Evolutionary conservation across 805 yeast species (phyloP), one percentile per base, ranked within the genome.

Genomic region (Candida orba): DNA sequence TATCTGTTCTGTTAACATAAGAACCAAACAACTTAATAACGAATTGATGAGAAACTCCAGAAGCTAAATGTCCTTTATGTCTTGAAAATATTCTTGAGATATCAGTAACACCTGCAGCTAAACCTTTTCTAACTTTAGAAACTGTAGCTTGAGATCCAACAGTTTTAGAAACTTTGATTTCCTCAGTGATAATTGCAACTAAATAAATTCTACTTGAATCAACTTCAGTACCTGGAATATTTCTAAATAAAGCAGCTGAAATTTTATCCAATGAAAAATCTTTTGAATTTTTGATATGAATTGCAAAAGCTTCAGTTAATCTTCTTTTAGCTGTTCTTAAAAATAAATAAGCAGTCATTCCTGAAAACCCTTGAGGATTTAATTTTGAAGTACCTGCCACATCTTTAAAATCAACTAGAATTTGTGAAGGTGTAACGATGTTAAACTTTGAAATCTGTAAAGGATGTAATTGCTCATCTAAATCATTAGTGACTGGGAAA

Each of bases 101-200:
- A 63, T 88, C 95, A 33, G 87, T 76, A 14, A 84, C 93, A 60
- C 96, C 96, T 4, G 89, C 90, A 33, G 91, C 93, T 14, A 88
- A 76, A 45, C 95, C 95, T 56, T 81, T 80, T 56, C 85, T 79
- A 39, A 83, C 73, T 37, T 67, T 58, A 30, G 30, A 18, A 13
- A 36, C 18, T 9, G 18, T 6, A 4, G 43, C 20, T 33, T 62
- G 60, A 18, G 76, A 39, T 27, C 47, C 49, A 13, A 43, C 31
- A 15, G 44, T 42, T n/a, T 47, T 49, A 30, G 52, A 42, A 38
- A 81, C 63, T 34, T 75, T 72, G 40, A 85, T 72, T 38, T 76
- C 79, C 60, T 88, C 95, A 7, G 84, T 81, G 44, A 88, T 65
- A 4, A 82, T 73, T 0, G 87, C 91, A 33, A 83, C 95, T 50